Evolutionary conservation across 805 yeast genomes (phyloP), one percentile per base, ranked within the genome.

Genomic region (Wickerhamiella kurtzmanii): DNA sequence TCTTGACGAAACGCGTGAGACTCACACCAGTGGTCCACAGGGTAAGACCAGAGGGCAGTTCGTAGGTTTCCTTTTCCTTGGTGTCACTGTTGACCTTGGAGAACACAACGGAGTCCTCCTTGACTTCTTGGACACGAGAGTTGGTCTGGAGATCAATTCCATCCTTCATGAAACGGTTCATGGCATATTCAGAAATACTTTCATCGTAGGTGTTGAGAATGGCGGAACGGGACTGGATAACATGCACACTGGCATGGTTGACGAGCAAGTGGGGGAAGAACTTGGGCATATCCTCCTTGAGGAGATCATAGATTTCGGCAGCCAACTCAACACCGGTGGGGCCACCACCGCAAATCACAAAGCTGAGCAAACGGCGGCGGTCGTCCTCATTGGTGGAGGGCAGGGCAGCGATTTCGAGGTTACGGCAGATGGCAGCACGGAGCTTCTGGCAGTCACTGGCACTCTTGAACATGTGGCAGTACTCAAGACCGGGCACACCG

Each of bases 1-100:
- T 70, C 57, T 71, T 70, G 5, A 83, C 79, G 44, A 80, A 59
- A 15, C 80, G 81, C 50, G 76, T 73, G 54, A 76, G 79, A 4
- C 82, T 76, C 37, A 80, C 82, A 50, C 87, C 87, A 0, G 87
- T 80, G 1, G 85, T 79, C 87, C 87, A 80, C 41, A 80, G 60
- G 59, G 85, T 78, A 35, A 80, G 60, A 11, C 87, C 87, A 50
- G 72, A 79, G 42, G 84, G 80, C 44, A 80, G 61, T 49, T 73
- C 71, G 58, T 72, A 75, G 15, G 44, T 41, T 37, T 43, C 53
- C 37, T 51, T 52, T 28, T 62, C 64, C 17, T 74, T 75, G 17
- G 72, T 69, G 20, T 63, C 67, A n/a, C 36, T 44, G 36, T 37
- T 41, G 45, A 68, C 63, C 56, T 77, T 80, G 41, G 72, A 70